phyloP scores from a whole-genome alignment of 495 filamentous ascomycete genomes.

The Trichocladium uniseriatum region DNA sequence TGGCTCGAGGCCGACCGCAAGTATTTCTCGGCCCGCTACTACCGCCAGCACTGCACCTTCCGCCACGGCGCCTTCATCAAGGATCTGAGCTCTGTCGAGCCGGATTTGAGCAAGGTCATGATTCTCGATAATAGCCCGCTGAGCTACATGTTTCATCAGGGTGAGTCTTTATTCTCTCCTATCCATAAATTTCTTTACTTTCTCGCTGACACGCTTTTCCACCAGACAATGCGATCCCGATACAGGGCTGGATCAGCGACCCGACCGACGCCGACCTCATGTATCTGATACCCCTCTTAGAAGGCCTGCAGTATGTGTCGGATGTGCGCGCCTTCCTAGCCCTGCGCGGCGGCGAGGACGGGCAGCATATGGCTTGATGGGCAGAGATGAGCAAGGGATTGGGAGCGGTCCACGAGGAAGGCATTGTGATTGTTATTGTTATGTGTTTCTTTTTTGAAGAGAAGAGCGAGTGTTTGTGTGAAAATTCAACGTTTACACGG shows the following conservation, averaged over 20 bases:
- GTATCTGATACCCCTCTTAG: constrained; percentile 86
- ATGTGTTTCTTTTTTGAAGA: background rate
- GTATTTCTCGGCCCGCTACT: constrained; percentile 86
- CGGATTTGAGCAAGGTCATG: constrained; percentile 93
- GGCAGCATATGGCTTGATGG: constrained; percentile 41
- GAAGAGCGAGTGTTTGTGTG: background rate
- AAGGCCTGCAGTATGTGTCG: constrained; percentile 90
- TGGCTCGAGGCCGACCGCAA: constrained; percentile 96
- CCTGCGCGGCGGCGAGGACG: constrained; percentile 73
- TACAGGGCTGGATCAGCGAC: constrained; percentile 88
- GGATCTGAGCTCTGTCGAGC: constrained; percentile 90
- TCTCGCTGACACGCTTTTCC: background rate
- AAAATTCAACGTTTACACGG: background rate
- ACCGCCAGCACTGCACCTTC: constrained; percentile 92
- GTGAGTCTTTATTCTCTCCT: constrained; percentile 37
- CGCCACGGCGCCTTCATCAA: constrained; percentile 96
- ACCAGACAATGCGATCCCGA: constrained; percentile 85
- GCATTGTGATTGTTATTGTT: background rate
- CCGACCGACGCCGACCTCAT: constrained; percentile 84
- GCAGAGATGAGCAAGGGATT: too few species aligned
- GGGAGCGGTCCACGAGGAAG: background rate
- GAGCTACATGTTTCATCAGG: constrained; percentile 98
- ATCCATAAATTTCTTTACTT: background rate
- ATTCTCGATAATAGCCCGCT: constrained; percentile 96
- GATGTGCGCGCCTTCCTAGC: constrained; percentile 87